phyloP scores from a whole-genome alignment of 2,329 filamentous ascomycete species.

The Paecilomyces sp. region DNA sequence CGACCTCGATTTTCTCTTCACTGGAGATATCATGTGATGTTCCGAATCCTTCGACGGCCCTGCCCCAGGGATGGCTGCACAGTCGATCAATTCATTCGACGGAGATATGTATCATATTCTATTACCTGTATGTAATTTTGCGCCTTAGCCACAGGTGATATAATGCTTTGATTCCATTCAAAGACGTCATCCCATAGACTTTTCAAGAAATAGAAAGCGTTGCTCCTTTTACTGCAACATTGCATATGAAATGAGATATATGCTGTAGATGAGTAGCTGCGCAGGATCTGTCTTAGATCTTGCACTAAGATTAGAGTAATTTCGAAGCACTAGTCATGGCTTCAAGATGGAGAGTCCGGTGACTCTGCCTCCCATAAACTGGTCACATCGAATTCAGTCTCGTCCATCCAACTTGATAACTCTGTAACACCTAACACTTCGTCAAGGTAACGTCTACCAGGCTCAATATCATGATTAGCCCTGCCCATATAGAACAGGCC shows the following conservation, averaged over 20 bases:
- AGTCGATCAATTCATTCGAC: background rate
- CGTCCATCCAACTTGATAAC: slow-evolving; percentile 17
- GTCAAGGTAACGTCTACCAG: slow-evolving; percentile 15
- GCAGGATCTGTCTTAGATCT: background rate
- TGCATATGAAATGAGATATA: background rate
- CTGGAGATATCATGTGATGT: background rate
- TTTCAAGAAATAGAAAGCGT: background rate
- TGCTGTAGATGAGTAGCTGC: background rate
- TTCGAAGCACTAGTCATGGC: background rate
- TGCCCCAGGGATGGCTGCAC: background rate
- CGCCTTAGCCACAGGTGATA: background rate
- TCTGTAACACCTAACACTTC: slow-evolving; percentile 18
- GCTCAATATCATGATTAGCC: slow-evolving; percentile 12
- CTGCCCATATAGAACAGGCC: slow-evolving; percentile 21
- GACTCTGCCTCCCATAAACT: background rate
- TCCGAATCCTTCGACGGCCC: background rate
- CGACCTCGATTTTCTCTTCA: background rate
- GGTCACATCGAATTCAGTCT: slow-evolving; percentile 12
- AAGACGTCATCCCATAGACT: background rate
- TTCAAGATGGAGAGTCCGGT: background rate
- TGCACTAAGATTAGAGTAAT: background rate
- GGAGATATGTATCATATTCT: background rate
- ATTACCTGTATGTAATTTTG: background rate
- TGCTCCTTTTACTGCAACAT: background rate
- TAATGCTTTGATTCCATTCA: background rate